These are phyloP conservation scores for Hymenoscyphus fraxineus DNA, from an alignment of 2,329 filamentous ascomycete genomes.

Conservation along the genomic window DNA sequence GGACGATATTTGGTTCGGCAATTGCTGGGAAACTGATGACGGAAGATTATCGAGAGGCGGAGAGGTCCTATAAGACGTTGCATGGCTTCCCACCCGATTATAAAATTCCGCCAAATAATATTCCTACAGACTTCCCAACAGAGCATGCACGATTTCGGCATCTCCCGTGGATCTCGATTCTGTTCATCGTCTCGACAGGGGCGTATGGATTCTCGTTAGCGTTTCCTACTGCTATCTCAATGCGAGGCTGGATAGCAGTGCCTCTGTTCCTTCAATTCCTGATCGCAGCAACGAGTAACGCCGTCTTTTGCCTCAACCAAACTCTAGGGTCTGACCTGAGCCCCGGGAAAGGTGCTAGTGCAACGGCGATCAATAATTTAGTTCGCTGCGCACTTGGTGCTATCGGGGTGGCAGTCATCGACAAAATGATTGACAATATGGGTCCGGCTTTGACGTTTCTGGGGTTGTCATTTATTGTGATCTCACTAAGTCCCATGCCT, in stretches of 20 bases:
- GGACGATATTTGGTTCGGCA: conserved; percentile 36
- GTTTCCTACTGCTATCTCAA: too few relatives aligned
- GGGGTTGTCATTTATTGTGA: conserved; percentile 18
- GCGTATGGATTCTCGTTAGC: conserved; percentile 35
- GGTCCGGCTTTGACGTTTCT: conserved; percentile 22
- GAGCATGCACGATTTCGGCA: conserved; percentile 37
- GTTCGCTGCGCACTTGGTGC: conserved; percentile 35
- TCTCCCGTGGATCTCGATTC: conserved; percentile 36
- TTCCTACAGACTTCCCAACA: conserved; percentile 40
- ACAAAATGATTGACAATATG: conserved; percentile 27
- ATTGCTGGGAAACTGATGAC: conserved; percentile 41
- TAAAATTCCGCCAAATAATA: too few relatives aligned
- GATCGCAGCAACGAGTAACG: conserved; percentile 37
- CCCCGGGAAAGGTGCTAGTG: conserved; percentile 33
- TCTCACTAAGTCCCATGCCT: conserved; percentile 17
- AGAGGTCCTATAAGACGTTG: conserved; percentile 15
- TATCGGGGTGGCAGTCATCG: conserved; percentile 28
- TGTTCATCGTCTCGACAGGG: conserved; percentile 37
- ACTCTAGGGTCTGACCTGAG: conserved; percentile 36
- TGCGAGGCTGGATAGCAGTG: conserved; percentile 23
- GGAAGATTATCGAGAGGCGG: conserved; percentile 36
- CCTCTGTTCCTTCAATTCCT: conserved; percentile 34
- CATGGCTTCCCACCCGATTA: too few relatives aligned
- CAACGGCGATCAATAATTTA: conserved; percentile 37
- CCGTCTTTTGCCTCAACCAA: conserved; percentile 36